Evolutionary conservation across 371 early-diverging fungal species (phyloP), one percentile per base, ranked within the genome.

Genomic region (Mucor lusitanicus): DNA sequence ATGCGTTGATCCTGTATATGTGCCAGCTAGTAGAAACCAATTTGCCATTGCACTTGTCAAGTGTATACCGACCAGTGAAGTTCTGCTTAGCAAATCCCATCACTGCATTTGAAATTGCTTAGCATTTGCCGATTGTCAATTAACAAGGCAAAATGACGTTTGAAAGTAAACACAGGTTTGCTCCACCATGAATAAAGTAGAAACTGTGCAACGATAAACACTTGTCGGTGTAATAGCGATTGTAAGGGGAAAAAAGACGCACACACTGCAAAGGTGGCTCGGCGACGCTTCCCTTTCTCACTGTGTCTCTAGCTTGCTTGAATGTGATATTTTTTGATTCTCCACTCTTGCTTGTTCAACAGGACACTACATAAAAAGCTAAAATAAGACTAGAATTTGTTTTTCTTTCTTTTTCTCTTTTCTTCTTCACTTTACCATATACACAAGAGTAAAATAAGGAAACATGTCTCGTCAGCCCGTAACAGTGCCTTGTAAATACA

Each of bases 401-500:
- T 60, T 61, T 50, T 13, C 11, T 50, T 23, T 35, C 23, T 12
- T 50, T 46, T 61, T 60, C 11, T 44, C n/a, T 23, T 35, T 46
- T 42, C 40, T 44, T 28, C 48, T 30, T 61, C 19, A 35, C 35
- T 50, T 28, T 61, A 12, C 32, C 21, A 17, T 44, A 3, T 27
- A 12, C 21, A 21, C 23, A 25, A 44, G 5, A 33, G 2, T n/a
- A n/a, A 61, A 33, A 62, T 53, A 53, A 39, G 23, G 5, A 25
- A 46, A 3, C 9, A 63, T 63, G 63, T 63, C 63, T 54, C 63
- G 63, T 6, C 44, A 44, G 63, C 79, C 82, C 48, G 70, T 74
- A n/a, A 80, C 80, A 35, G 88, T 86, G 65, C 88, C 88, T 53
- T 88, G 89, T 75, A 86, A 88, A 72, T 91, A 91, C 70, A 87